These are phyloP conservation scores for Coemansia sp. DNA, from an alignment of 192 early-diverging fungal genomes.

Conservation along the genomic window DNA sequence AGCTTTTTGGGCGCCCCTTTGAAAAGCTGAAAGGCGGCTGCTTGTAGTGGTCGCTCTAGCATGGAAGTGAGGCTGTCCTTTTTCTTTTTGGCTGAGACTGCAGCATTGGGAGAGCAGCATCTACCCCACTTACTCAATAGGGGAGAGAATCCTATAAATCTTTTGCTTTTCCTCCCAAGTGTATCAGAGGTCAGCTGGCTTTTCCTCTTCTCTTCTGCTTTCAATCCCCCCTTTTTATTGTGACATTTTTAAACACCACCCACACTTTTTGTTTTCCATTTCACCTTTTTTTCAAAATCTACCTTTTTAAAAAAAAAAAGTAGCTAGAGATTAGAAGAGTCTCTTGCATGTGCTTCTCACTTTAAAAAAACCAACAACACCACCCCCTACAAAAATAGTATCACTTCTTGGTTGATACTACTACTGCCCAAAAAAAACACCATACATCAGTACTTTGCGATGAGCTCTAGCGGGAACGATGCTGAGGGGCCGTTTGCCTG, in stretches of 20 bases:
- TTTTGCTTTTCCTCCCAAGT: background rate
- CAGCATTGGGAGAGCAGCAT: too few relatives aligned
- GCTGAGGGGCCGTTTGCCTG: slow-evolving; percentile 18
- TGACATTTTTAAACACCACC: background rate
- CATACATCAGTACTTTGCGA: background rate
- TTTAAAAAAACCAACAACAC: slow-evolving; percentile 2
- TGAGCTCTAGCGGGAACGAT: slow-evolving; percentile 7
- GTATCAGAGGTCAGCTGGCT: background rate
- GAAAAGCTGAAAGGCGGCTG: too few relatives aligned
- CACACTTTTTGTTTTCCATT: background rate
- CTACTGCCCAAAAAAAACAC: slow-evolving; percentile 7
- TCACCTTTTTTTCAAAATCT: background rate
- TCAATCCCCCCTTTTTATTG: background rate
- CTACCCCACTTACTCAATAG: too few relatives aligned
- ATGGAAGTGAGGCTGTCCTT: too few relatives aligned
- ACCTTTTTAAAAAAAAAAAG: background rate
- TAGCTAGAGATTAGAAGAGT: background rate
- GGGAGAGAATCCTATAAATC: too few relatives aligned
- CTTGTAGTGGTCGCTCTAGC: too few relatives aligned
- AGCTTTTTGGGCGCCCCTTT: too few relatives aligned
- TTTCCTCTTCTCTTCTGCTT: slow-evolving; percentile 17
- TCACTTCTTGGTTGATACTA: background rate
- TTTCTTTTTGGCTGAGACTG: too few relatives aligned
- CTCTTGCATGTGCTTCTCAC: background rate
- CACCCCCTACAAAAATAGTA: background rate